Evolutionary conservation across 2,329 filamentous ascomycete genomes (phyloP).

Genomic region (Sarocladium strictum): DNA sequence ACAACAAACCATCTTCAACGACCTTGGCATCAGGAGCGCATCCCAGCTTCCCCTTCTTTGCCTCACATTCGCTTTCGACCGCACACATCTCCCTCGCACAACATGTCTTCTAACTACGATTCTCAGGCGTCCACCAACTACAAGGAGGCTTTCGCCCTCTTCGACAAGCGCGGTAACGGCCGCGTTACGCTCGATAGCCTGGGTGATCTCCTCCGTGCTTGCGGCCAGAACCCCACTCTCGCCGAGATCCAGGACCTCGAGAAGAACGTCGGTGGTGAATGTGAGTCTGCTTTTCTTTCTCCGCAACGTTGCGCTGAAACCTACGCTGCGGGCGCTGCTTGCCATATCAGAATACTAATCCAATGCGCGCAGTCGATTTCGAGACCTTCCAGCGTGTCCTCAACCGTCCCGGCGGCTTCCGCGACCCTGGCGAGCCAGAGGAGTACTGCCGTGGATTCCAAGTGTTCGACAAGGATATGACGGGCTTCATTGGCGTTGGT

Average conservation of each 20-base stretch:
- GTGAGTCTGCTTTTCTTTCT: conserved; percentile 51
- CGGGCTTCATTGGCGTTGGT: conserved; percentile 93
- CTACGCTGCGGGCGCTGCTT: not conserved
- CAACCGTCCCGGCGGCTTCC: conserved; percentile 96
- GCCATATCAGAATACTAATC: conserved; percentile 12
- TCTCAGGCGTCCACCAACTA: conserved; percentile 85
- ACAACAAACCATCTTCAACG: conserved; percentile 7
- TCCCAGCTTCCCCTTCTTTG: not conserved
- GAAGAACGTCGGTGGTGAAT: conserved; percentile 82
- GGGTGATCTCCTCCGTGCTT: conserved; percentile 90
- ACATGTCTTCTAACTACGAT: conserved; percentile 49
- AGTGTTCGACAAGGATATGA: conserved; percentile 99
- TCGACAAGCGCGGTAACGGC: conserved; percentile 98
- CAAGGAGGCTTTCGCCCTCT: conserved; percentile 99
- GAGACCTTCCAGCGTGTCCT: conserved; percentile 95
- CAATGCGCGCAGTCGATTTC: conserved; percentile 70
- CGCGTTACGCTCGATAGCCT: conserved; percentile 81
- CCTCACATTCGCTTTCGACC: conserved; percentile 1
- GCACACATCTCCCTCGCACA: conserved; percentile 12
- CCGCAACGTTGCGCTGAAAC: too few relatives aligned
- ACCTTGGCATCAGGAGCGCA: not conserved
- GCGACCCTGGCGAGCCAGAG: conserved; percentile 93
- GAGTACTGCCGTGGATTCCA: conserved; percentile 99
- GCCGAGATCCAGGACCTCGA: conserved; percentile 89
- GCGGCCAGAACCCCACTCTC: conserved; percentile 95